These are phyloP conservation scores for Sideroxylon spinosum DNA, from an alignment of 179 eudicot genomes.

Conservation along the genomic window DNA sequence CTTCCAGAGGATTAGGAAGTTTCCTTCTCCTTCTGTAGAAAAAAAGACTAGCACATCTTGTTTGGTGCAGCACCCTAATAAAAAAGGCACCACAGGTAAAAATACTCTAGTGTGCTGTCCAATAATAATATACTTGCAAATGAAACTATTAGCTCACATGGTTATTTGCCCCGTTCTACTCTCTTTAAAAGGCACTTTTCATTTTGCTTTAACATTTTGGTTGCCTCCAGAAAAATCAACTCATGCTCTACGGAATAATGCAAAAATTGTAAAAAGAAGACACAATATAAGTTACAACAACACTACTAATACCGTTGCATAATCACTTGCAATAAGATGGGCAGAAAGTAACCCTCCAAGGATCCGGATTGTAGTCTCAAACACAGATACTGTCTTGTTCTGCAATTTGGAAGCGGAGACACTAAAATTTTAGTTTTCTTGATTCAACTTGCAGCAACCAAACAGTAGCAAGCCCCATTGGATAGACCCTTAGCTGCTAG, in stretches of 20 bases:
- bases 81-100: neutral
- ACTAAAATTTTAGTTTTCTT: neutral
- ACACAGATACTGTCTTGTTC: conserved; percentile 96
- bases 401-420: conserved; percentile 32
- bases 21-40: neutral
- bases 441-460: conserved; percentile 6
- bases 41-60: neutral
- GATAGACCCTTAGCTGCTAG: neutral
- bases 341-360: conserved; percentile 99
- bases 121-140: neutral
- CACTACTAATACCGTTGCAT: conserved; percentile 69
- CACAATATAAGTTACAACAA: neutral
- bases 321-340: conserved; percentile 98
- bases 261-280: neutral
- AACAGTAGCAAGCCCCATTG: neutral
- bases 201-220: neutral
- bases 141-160: neutral
- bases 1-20: neutral
- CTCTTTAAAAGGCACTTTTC: neutral
- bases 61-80: neutral
- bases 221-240: neutral
- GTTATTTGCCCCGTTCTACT: too few species aligned
- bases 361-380: conserved; percentile 91
- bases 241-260: conserved; percentile 3
- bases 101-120: neutral